phyloP scores from a whole-genome alignment of 139 green algal species.

The Volvox africanus region DNA sequence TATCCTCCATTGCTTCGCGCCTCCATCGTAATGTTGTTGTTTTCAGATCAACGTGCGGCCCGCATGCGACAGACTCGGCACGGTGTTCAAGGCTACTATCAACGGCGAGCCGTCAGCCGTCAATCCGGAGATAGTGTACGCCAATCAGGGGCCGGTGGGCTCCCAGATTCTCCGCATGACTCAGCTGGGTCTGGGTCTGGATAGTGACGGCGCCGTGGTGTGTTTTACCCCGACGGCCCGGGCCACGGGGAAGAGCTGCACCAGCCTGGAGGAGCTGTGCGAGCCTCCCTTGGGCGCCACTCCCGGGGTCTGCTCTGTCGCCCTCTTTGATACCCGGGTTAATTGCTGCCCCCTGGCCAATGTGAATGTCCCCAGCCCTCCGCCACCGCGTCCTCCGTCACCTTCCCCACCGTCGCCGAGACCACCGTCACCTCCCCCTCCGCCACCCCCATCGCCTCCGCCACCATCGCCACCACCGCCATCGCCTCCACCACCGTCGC shows the following conservation, averaged over 20 bases:
- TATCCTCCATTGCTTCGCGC: neutral
- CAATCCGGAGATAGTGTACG: neutral
- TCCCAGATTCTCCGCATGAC: neutral
- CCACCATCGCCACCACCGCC: neutral
- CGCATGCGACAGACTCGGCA: neutral
- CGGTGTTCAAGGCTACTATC: neutral
- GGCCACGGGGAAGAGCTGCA: neutral
- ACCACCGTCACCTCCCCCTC: neutral
- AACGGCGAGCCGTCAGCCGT: neutral
- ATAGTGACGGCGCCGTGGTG: neutral
- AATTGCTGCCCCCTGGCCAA: slow-evolving; percentile 8
- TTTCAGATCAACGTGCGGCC: neutral
- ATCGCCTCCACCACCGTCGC: neutral
- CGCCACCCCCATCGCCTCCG: neutral
- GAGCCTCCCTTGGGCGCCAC: neutral
- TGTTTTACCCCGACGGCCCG: neutral
- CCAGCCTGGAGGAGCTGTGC: slow-evolving; percentile 10
- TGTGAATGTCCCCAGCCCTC: neutral
- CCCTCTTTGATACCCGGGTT: neutral
- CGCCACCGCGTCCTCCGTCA: neutral
- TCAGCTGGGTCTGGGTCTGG: neutral
- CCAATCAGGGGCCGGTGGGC: neutral
- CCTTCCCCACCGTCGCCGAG: neutral
- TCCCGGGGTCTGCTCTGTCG: neutral
- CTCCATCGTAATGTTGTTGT: neutral